Evolutionary conservation across 345 rosid species (phyloP), one percentile per base, ranked within the genome.

Genomic region (Eucalyptus sp.): DNA sequence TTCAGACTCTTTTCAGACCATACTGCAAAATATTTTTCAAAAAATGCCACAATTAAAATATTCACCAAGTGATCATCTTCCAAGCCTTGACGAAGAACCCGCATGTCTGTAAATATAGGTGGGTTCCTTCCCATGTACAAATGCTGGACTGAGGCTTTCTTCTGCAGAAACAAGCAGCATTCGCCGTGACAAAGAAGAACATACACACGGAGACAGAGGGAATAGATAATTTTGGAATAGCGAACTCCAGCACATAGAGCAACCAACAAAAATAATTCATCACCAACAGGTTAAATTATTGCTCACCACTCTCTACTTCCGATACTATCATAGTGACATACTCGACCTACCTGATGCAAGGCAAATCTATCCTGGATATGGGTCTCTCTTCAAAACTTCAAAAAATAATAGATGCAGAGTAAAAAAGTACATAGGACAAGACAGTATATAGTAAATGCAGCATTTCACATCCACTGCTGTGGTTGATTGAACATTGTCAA

Each of bases 11-110:
- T 29, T 43, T 79, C 31, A 33, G 68, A 43, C 33, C 15, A 88
- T 44, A 50, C 13, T 29, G 13, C 50, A 51, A 52, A 56, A 80
- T 48, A 31, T 51, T 13, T 87, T 76, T 37, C 50, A 79, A 60
- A 50, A 29, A 41, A 49, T n/a, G 8, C 84, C 29, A 66, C 68
- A 44, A 80, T 33, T 29, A 80, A 43, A 43, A 87, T 56, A 86
- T 90, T 79, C 89, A 98, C 99, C 99, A 98, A 93, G 92, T 97
- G 99, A 87, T 97, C 99, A 91, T 96, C 99, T 64, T 95, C 95
- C 2, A 93, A 90, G 90, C 94, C 92, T 87, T 95, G 90, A 41
- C 92, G 93, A 92, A 95, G 96, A 85, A 97, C 98, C 90, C 98
- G 96, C 92, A 98, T 92, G 76, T 95, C 97, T 7, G 99, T 96